Evolutionary conservation across 768 basidiomycete species (phyloP).

Genomic region (Roridomyces roridus): DNA sequence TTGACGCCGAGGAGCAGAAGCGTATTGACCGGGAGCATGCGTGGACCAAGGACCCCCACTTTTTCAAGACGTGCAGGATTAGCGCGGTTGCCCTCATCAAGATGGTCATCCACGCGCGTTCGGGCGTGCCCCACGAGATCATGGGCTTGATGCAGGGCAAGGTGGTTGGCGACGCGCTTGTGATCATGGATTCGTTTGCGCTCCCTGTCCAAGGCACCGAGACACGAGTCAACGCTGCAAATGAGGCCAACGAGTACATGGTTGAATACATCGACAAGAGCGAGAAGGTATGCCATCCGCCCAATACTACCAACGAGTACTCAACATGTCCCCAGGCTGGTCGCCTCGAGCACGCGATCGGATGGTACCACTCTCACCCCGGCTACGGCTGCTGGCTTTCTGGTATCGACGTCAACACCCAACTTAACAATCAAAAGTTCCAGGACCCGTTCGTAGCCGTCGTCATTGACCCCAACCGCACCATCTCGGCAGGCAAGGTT

Average conservation of each 20-base stretch:
- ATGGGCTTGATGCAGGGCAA: slow-evolving; percentile 99
- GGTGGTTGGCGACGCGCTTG: slow-evolving; percentile 76
- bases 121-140: slow-evolving; percentile 97
- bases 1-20: slow-evolving; percentile 71
- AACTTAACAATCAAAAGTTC: slow-evolving; percentile 92
- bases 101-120: slow-evolving; percentile 98
- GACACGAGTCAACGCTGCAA: slow-evolving; percentile 95
- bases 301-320: not conserved
- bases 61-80: slow-evolving; percentile 92
- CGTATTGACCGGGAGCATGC: slow-evolving; percentile 72
- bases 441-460: slow-evolving; percentile 98
- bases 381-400: slow-evolving; percentile 99
- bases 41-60: slow-evolving; percentile 87
- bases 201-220: slow-evolving; percentile 98
- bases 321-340: slow-evolving; percentile 60
- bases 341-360: slow-evolving; percentile 85
- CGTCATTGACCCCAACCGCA: slow-evolving; percentile 98
- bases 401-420: slow-evolving; percentile 98
- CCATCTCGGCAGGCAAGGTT: slow-evolving; percentile 97
- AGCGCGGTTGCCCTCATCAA: slow-evolving; percentile 95
- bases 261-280: slow-evolving; percentile 87
- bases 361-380: slow-evolving; percentile 99
- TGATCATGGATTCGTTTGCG: slow-evolving; percentile 96
- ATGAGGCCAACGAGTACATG: slow-evolving; percentile 98
- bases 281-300: slow-evolving; percentile 62